Evolutionary conservation across 2,329 filamentous ascomycete genomes (phyloP).

Genomic region (Cercospora citrullina): DNA sequence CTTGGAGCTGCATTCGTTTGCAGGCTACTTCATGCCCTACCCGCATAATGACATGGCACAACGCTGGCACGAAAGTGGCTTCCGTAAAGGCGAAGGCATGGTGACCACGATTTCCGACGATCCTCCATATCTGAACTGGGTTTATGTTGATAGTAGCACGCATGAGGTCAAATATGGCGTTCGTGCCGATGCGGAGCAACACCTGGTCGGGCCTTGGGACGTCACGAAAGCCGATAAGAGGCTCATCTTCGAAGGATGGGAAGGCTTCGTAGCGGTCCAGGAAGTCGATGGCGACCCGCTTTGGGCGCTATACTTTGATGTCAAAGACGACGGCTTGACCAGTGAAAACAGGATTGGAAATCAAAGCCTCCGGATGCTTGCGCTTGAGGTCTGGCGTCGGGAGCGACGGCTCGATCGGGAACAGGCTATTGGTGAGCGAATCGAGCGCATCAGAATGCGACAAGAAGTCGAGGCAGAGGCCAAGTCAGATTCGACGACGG

Average conservation of each 20-base stretch:
- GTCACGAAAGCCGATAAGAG: slow-evolving; percentile 67
- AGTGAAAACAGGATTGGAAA: slow-evolving; percentile 30
- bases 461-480: slow-evolving; percentile 13
- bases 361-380: slow-evolving; percentile 34
- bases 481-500: slow-evolving; percentile 16
- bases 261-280: slow-evolving; percentile 59
- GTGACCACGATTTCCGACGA: slow-evolving; percentile 51
- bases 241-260: slow-evolving; percentile 57
- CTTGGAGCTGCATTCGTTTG: slow-evolving; percentile 45
- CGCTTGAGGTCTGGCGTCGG: slow-evolving; percentile 36
- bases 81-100: slow-evolving; percentile 45
- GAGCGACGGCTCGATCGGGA: slow-evolving; percentile 32
- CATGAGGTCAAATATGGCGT: slow-evolving; percentile 60
- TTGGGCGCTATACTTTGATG: slow-evolving; percentile 57
- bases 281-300: slow-evolving; percentile 39
- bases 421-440: slow-evolving; percentile 31
- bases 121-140: slow-evolving; percentile 67
- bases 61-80: slow-evolving; percentile 33
- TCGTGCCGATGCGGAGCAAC: slow-evolving; percentile 62
- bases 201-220: slow-evolving; percentile 78
- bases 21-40: slow-evolving; percentile 52
- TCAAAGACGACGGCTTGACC: slow-evolving; percentile 48
- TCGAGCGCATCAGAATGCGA: slow-evolving; percentile 29
- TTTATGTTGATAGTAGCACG: slow-evolving; percentile 62
- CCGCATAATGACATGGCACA: slow-evolving; percentile 42